Evolutionary conservation across 2,329 filamentous ascomycete species (phyloP), one percentile per base, ranked within the genome.

Genomic region (Lasiodiplodia sp.): DNA sequence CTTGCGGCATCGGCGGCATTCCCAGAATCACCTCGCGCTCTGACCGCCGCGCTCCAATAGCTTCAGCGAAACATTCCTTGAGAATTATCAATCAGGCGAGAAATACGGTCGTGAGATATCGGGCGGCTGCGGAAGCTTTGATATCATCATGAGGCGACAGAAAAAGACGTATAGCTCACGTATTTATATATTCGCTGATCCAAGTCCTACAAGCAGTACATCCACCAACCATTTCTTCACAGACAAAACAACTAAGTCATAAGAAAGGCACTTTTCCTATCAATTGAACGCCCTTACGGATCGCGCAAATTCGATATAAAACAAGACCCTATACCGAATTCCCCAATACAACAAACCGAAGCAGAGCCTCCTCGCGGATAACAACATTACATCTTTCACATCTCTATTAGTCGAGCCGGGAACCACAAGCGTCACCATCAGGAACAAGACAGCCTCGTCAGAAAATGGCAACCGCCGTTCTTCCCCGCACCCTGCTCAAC

Each of bases 1-100:
- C 37, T 2, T 52, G 44, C 60, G 60, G 60, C 60, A 63, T 51
- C 23, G 18, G 52, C 60, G 60, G 60, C 60, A 63, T 7, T 10
- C 2, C 3, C 56, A 23, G n/a, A 8, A 25, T 49, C 28, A 11
- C 10, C 7, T 16, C 56, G 12, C 37, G 56, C 37, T 47, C 60
- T 63, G 44, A 37, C 21, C 56, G 56, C 56, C 37, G 23, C 28
- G 3, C 34, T 52, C 28, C 25, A 52, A 51, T 47, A 47, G 34
- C 44, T 25, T 37, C 60, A 40, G 57, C 38, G 37, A 49, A 38
- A 49, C 31, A 23, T 40, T 44, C 44, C 14, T 31, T 5, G 37
- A 16, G 23, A 52, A 14, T 16, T 34, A 16, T 16, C 6, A 44
- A 34, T 34, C 31, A 34, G 31, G 31, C 31, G 31, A 10, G 31